Conservation (phyloP, 2,329 filamentous ascomycete genomes). For the Mycosphaerelloides madeirae region DNA sequence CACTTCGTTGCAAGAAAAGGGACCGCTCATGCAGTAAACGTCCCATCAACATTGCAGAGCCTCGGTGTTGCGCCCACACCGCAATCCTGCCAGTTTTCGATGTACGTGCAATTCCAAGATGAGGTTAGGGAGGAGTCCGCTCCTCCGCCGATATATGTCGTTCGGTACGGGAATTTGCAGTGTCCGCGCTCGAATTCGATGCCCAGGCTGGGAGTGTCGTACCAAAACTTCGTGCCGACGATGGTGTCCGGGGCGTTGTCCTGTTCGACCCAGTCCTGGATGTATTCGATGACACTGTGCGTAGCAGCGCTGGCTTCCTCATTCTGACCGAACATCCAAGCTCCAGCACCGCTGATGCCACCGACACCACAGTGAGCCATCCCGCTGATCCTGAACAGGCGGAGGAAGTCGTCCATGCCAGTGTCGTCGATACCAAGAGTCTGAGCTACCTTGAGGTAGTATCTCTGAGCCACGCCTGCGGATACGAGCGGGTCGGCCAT, state of each 20-base stretch:
- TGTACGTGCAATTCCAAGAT: constrained; percentile 35
- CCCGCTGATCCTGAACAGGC: constrained; percentile 51
- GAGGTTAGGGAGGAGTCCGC: constrained; percentile 29
- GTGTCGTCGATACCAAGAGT: constrained; percentile 37
- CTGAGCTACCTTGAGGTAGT: constrained; percentile 46
- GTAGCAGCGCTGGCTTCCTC: constrained; percentile 23
- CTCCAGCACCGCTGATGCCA: constrained; percentile 37
- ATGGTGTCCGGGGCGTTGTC: constrained; percentile 29
- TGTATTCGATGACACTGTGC: constrained; percentile 47
- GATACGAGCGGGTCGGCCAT: constrained; percentile 42
- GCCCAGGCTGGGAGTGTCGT: constrained; percentile 38
- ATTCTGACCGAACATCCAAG: constrained; percentile 40
- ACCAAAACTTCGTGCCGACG: constrained; percentile 43
- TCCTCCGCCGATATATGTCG: constrained; percentile 33
- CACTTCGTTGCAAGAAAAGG: no score
- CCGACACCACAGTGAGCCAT: constrained; percentile 50
- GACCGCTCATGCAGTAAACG: constrained; percentile 6
- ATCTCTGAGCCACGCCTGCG: constrained; percentile 42
- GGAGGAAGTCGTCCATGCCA: constrained; percentile 37
- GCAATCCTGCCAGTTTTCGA: constrained; percentile 28
- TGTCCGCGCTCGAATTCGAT: constrained; percentile 45
- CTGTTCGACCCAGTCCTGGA: constrained; percentile 37
- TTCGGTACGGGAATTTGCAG: constrained; percentile 37
- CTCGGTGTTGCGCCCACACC: constrained; percentile 17
- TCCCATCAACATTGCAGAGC: constrained; percentile 25